These are phyloP conservation scores for Sphagnum contortum DNA, from an alignment of 225 moss, liverwort and hornwort species.

Conservation along the genomic window DNA sequence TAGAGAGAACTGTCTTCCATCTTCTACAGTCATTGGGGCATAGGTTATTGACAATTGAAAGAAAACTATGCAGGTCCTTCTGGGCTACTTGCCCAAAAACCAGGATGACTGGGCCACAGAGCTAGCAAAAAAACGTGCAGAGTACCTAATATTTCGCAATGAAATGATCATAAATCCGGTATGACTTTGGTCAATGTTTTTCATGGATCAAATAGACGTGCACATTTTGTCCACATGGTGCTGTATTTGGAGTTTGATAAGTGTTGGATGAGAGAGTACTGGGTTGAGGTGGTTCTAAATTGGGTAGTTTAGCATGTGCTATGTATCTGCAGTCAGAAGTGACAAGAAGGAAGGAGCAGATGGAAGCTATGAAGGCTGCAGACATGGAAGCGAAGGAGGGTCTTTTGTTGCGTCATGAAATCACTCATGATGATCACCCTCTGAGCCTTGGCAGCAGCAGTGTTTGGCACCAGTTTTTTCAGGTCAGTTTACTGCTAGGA, in stretches of 20 bases:
- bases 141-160: constrained; percentile 67
- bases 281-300: too few species aligned
- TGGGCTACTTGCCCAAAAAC: constrained; percentile 81
- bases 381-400: constrained; percentile 66
- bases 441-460: constrained; percentile 83
- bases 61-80: constrained; percentile 49
- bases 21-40: too few species aligned
- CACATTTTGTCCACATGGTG: too few species aligned
- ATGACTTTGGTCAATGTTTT: too few species aligned
- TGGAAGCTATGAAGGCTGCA: constrained; percentile 73
- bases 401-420: constrained; percentile 67
- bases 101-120: constrained; percentile 88
- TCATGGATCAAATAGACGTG: too few species aligned
- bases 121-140: constrained; percentile 72
- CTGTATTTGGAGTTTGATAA: too few species aligned
- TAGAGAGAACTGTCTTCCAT: too few species aligned
- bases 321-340: constrained; percentile 69
- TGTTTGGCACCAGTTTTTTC: constrained; percentile 95
- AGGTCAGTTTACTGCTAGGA: constrained; percentile 24
- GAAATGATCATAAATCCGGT: constrained; percentile 97
- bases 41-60: too few species aligned
- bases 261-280: too few species aligned
- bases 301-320: background rate
- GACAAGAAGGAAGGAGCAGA: constrained; percentile 73
- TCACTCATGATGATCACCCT: constrained; percentile 89